phyloP scores from a whole-genome alignment of 2,329 filamentous ascomycete species.

The Didymella segeticola region DNA sequence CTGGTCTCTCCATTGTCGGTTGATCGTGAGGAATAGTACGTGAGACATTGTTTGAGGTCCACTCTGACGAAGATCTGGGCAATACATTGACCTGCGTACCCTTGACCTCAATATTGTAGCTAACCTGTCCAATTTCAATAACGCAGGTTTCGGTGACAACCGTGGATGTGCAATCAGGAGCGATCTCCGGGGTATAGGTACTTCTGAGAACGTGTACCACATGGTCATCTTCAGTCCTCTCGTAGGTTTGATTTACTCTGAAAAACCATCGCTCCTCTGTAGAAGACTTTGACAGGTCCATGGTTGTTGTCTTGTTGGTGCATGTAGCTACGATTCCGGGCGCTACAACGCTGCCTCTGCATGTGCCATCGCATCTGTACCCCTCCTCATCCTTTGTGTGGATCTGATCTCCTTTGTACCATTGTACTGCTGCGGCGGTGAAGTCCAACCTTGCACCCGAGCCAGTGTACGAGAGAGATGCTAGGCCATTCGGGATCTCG shows the following conservation, averaged over 20 bases:
- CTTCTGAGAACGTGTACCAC: slow-evolving; percentile 1
- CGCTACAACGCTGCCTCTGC: not conserved
- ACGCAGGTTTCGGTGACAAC: slow-evolving; percentile 1
- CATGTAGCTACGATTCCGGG: slow-evolving; percentile 7
- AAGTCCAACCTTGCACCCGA: slow-evolving; percentile 4
- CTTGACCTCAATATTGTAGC: slow-evolving; percentile 1
- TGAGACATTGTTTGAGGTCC: slow-evolving; percentile 6
- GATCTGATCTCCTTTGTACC: slow-evolving; percentile 1
- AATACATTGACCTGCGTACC: not conserved
- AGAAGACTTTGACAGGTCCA: not conserved
- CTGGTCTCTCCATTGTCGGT: not conserved
- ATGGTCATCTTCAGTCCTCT: not conserved
- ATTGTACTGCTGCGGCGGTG: slow-evolving; percentile 6
- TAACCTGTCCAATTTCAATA: not conserved
- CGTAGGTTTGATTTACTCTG: not conserved
- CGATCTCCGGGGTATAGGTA: not conserved
- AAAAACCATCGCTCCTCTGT: slow-evolving; percentile 3
- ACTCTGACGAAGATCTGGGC: not conserved
- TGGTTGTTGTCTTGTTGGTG: not conserved
- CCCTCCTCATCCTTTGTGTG: not conserved
- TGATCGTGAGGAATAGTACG: not conserved
- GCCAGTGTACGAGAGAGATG: not conserved
- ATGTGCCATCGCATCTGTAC: slow-evolving; percentile 4
- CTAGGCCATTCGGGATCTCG: slow-evolving; percentile 2
- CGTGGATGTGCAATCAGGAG: not conserved